Conservation (phyloP, 2,329 filamentous ascomycete genomes). For the Teratosphaeria zuluensis region DNA sequence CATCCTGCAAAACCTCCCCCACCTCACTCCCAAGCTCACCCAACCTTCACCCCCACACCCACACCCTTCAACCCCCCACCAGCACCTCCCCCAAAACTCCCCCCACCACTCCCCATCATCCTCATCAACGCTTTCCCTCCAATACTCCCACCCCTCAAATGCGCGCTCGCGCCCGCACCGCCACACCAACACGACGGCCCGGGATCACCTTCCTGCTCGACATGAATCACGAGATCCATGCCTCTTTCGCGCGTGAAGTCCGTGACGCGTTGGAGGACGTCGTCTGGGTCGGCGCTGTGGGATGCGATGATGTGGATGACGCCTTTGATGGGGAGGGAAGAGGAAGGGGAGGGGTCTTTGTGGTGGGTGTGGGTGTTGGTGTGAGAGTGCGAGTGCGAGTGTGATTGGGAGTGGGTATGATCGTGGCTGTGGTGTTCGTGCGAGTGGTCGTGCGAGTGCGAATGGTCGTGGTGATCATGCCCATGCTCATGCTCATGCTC, state of each 20-base stretch:
- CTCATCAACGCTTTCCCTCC: background rate
- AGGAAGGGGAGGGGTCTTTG: background rate
- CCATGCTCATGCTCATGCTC: slow-evolving; percentile 22
- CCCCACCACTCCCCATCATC: background rate
- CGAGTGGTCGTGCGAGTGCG: slow-evolving; percentile 8
- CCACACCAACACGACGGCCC: background rate
- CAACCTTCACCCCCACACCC: too few relatives aligned
- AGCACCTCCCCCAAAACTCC: background rate
- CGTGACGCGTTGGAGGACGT: slow-evolving; percentile 68
- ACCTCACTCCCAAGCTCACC: too few relatives aligned
- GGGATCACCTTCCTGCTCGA: slow-evolving; percentile 57
- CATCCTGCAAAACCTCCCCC: too few relatives aligned
- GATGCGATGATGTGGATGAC: slow-evolving; percentile 79
- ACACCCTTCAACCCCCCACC: too few relatives aligned
- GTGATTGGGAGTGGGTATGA: slow-evolving; percentile 4
- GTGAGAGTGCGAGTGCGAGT: slow-evolving; percentile 11
- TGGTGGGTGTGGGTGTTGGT: slow-evolving; percentile 5
- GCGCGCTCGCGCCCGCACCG: background rate
- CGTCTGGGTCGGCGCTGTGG: slow-evolving; percentile 63
- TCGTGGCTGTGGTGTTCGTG: slow-evolving; percentile 20
- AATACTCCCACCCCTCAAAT: background rate
- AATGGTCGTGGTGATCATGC: background rate
- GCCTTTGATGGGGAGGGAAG: slow-evolving; percentile 52
- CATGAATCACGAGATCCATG: slow-evolving; percentile 78
- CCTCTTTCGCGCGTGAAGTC: slow-evolving; percentile 60